Percentiles rank a stretch among this genome's conserved stretches.
Evolutionary conservation across 2,329 filamentous ascomycete genomes (phyloP).

Genomic region (Pseudocercospora musae): DNA sequence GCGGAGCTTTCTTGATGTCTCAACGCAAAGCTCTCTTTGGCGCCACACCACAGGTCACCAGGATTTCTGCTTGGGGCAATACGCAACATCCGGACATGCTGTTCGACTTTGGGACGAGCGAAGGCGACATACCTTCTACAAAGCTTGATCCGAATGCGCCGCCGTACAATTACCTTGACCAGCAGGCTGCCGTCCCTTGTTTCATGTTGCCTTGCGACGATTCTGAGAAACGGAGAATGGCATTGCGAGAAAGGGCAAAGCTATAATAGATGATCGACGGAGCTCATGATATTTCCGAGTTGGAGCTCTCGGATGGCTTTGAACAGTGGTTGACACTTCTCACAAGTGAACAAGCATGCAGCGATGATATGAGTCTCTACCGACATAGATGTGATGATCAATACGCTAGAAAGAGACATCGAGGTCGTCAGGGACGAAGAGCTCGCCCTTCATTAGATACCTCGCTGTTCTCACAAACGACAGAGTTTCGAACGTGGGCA

Average conservation of each 20-base stretch:
- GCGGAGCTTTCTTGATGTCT: neutral
- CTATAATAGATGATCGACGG: neutral
- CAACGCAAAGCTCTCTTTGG: neutral
- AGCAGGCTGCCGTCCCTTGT: neutral
- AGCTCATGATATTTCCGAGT: neutral
- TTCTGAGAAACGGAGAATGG: neutral
- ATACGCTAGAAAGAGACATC: constrained; percentile 1
- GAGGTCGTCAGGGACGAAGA: constrained; percentile 16
- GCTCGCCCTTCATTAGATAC: constrained; percentile 14
- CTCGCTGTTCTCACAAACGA: constrained; percentile 18
- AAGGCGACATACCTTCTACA: neutral
- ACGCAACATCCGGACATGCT: neutral
- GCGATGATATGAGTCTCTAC: no score
- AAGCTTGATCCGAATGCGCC: neutral
- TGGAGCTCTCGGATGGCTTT: no score
- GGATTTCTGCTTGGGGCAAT: neutral
- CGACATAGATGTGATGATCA: no score
- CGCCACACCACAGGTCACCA: neutral
- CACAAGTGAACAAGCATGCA: no score
- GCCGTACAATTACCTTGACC: neutral
- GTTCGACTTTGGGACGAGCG: neutral
- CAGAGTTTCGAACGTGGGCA: constrained; percentile 15
- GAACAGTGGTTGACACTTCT: no score
- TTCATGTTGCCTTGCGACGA: neutral
- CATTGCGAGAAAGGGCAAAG: neutral